Evolutionary conservation across 1,284 basidiomycete genomes (phyloP), one percentile per base, ranked within the genome.

Genomic region (Trichosporon sp.): DNA sequence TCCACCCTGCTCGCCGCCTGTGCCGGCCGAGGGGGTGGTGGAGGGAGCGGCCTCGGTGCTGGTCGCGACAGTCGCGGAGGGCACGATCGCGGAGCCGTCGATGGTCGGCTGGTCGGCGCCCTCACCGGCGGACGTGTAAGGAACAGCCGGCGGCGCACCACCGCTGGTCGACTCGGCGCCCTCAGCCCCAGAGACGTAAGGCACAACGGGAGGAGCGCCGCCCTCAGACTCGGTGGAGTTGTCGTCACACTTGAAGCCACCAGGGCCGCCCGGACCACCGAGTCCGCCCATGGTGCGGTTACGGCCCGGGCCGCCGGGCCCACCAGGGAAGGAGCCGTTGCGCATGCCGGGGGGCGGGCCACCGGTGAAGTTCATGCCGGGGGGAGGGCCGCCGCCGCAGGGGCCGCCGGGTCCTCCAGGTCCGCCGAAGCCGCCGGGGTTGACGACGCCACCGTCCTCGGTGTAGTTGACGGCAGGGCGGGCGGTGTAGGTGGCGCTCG

Each of bases 361-460:
- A n/a, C 38, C 47, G 6, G 34, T 6, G 34, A 34, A 34, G 34
- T 34, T 34, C 34, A 34, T 34, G 12, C 34, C 34, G 5, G 34
- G 6, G 34, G 34, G 34, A 15, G 27, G 42, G 11, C 66, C 62
- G 8, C 66, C 62, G 8, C 66, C 62, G 35, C 18, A 8, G 2
- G 53, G 31, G 12, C 51, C 38, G 12, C 27, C 23, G 9, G 35
- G 63, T 5, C 65, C 65, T 2, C 60, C 65, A 11, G 62, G 62
- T 9, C 65, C 65, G 38, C 53, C 38, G 47, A 42, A 44, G 7
- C 23, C 29, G 56, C 66, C 62, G 15, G 70, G 25, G 64, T 70
- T 69, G 18, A 34, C 70, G 18, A 71, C 65, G 27, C 72, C 74
- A 35, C 74, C 72, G 18, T 68, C 34, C 9, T 65, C 62, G 56